Conservation (phyloP, 1,139 yeast genomes). For the Yarrowia galli region DNA sequence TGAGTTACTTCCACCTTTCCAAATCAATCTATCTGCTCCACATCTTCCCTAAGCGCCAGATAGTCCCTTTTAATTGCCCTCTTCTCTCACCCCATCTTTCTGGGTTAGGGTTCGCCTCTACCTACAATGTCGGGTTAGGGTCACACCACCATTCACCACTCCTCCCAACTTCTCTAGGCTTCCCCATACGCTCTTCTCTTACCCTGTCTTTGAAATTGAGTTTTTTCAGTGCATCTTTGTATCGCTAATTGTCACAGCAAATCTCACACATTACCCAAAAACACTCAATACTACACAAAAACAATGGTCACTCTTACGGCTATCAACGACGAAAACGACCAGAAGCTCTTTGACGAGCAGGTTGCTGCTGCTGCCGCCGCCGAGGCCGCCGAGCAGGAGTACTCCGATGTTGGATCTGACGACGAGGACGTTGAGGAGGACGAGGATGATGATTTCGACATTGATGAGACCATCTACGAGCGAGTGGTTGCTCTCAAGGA, state of each 20-base stretch:
- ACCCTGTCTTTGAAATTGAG: conserved; percentile 36
- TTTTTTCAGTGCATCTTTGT: conserved; percentile 27
- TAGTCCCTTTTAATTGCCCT: no score
- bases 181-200: conserved; percentile 26
- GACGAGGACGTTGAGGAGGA: conserved; percentile 59
- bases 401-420: conserved; percentile 49
- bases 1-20: no score
- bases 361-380: conserved; percentile 44
- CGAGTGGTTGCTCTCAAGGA: conserved; percentile 92
- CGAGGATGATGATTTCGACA: conserved; percentile 75
- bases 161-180: not conserved
- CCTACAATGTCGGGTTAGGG: conserved; percentile 13
- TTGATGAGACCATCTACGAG: conserved; percentile 83
- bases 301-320: conserved; percentile 77
- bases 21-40: no score
- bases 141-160: no score
- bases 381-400: conserved; percentile 49
- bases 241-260: conserved; percentile 23
- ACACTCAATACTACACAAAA: conserved; percentile 40
- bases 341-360: conserved; percentile 51
- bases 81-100: no score
- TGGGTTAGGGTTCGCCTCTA: not conserved
- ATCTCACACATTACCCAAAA: conserved; percentile 10
- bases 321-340: conserved; percentile 56
- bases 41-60: no score